A percentile compares a stretch with the other conserved stretches of the same genome.
Conservation (phyloP, 176 grass and related monocot species). For the Phoenix roebelenii region DNA sequence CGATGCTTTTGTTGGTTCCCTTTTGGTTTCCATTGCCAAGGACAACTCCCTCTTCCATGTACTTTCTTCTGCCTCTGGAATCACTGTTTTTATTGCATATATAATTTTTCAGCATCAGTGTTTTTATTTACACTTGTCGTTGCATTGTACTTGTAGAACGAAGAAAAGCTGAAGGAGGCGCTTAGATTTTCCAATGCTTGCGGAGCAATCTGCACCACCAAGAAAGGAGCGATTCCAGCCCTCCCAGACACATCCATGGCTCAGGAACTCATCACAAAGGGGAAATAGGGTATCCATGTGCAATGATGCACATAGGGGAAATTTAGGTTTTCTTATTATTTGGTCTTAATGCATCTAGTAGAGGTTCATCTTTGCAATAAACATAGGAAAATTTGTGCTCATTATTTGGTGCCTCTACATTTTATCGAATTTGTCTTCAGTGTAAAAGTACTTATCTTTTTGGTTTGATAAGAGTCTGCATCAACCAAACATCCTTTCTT, state of each 20-base stretch:
- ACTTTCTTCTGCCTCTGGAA: not conserved
- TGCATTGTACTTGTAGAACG: conserved; percentile 29
- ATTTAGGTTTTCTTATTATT: too few relatives aligned
- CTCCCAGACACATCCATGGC: conserved; percentile 46
- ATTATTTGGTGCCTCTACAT: too few relatives aligned
- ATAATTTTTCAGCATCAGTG: too few relatives aligned
- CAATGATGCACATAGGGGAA: too few relatives aligned
- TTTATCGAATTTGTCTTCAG: too few relatives aligned
- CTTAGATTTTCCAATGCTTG: conserved; percentile 74
- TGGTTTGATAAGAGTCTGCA: too few relatives aligned
- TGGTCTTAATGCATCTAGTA: too few relatives aligned
- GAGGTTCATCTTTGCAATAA: too few relatives aligned
- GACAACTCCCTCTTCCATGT: conserved; percentile 61
- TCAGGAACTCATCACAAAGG: conserved; percentile 35
- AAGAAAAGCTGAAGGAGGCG: conserved; percentile 71
- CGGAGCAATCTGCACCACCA: conserved; percentile 75
- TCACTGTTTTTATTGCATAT: not conserved
- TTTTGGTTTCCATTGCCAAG: conserved; percentile 61
- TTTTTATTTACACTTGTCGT: not conserved
- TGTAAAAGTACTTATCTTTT: too few relatives aligned
- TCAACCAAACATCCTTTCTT: too few relatives aligned
- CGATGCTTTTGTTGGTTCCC: conserved; percentile 76
- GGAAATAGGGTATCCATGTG: conserved; percentile 24
- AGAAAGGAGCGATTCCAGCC: conserved; percentile 88
- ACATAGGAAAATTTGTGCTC: too few relatives aligned